A percentile compares a stretch with the other conserved stretches of the same genome.
phyloP scores from a whole-genome alignment of 805 yeast species.

The Candida orba region DNA sequence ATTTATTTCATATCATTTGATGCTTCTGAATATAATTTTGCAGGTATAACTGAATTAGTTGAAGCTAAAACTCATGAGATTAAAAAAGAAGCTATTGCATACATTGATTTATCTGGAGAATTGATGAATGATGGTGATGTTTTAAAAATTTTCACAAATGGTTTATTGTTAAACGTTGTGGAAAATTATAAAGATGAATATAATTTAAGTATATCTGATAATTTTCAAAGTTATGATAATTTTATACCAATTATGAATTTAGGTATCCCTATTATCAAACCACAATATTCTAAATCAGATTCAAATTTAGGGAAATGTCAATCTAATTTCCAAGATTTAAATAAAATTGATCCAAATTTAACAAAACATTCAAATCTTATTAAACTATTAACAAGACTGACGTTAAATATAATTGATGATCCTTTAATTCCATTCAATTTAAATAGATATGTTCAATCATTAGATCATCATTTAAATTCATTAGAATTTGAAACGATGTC shows the following conservation, averaged over 20 bases:
- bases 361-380: constrained; percentile 48
- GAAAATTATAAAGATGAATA: constrained; percentile 16
- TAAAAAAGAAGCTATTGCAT: constrained; percentile 54
- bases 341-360: constrained; percentile 48
- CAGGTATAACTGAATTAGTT: constrained; percentile 79
- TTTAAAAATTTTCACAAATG: constrained; percentile 55
- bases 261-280: constrained; percentile 69
- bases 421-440: constrained; percentile 73
- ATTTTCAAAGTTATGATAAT: constrained; percentile 45
- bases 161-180: constrained; percentile 43
- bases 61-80: constrained; percentile 49
- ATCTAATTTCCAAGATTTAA: constrained; percentile 57
- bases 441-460: constrained; percentile 33
- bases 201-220: constrained; percentile 20
- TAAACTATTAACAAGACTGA: constrained; percentile 44
- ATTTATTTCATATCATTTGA: constrained; percentile 82
- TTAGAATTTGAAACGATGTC: constrained; percentile 33
- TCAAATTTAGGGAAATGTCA: constrained; percentile 28
- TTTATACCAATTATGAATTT: constrained; percentile 56
- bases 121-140: constrained; percentile 42
- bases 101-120: constrained; percentile 63
- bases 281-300: constrained; percentile 34
- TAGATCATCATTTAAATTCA: constrained; percentile 40
- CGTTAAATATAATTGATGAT: constrained; percentile 58
- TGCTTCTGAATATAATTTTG: constrained; percentile 70